A percentile compares a stretch with the other conserved stretches of the same genome.
Conservation (phyloP, 192 early-diverging fungal genomes). For the Coemansia sp. region DNA sequence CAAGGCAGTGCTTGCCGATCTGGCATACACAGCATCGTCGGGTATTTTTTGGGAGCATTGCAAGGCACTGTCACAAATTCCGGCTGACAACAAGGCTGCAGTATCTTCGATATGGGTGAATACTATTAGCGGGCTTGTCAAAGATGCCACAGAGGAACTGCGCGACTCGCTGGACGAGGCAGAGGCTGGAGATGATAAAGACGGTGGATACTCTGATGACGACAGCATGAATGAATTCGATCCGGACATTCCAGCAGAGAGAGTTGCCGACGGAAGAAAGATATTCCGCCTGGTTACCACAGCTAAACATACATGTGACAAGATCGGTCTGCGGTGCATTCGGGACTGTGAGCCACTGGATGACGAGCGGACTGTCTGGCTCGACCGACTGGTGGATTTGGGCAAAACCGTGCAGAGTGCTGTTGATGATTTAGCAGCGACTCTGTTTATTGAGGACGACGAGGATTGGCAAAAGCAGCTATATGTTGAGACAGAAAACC, state of each 20-base stretch:
- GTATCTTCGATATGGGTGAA: conserved; percentile 21
- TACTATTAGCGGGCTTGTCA: conserved; percentile 23
- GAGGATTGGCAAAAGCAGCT: conserved; percentile 19
- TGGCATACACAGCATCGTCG: conserved; percentile 29
- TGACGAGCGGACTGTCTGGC: conserved; percentile 39
- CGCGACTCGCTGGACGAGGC: conserved; percentile 17
- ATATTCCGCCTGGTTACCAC: conserved; percentile 24
- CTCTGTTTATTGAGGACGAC: conserved; percentile 29
- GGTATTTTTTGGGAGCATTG: conserved; percentile 52
- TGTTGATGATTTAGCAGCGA: conserved; percentile 33
- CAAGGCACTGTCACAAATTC: conserved; percentile 39
- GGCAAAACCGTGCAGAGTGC: conserved; percentile 26
- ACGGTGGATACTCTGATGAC: conserved; percentile 16
- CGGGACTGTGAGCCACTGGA: conserved; percentile 37
- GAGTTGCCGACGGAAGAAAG: conserved; percentile 26
- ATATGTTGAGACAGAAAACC: conserved; percentile 14
- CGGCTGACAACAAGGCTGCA: conserved; percentile 34
- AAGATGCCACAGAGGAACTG: conserved; percentile 41
- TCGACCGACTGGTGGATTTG: conserved; percentile 44
- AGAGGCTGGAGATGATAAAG: conserved; percentile 1
- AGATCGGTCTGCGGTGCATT: conserved; percentile 44
- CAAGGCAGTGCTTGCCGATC: conserved; percentile 18
- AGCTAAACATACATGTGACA: conserved; percentile 39
- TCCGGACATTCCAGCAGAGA: conserved; percentile 30
- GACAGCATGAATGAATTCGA: conserved; percentile 47